Conservation (phyloP, 139 green algal species). For the Asterochloris sp. region DNA sequence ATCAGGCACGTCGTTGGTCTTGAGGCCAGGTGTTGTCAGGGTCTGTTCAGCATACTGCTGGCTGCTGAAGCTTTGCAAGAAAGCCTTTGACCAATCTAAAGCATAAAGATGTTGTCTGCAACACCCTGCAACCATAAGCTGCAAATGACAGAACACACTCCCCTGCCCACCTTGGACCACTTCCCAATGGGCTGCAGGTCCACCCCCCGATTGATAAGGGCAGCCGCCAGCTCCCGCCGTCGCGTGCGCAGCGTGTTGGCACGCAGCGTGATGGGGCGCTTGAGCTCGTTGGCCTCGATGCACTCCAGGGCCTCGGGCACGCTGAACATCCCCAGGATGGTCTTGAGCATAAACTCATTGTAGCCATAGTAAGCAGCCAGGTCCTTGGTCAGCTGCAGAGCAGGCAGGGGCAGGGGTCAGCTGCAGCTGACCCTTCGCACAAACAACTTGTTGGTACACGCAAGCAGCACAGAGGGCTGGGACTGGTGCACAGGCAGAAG, state of each 20-base stretch:
- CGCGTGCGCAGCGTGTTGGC: constrained; percentile 94
- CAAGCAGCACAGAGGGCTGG: background rate
- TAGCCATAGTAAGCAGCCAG: constrained; percentile 93
- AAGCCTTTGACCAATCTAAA: too few species aligned
- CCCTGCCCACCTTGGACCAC: constrained; percentile 87
- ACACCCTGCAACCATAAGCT: too few species aligned
- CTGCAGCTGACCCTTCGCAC: background rate
- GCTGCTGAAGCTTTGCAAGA: too few species aligned
- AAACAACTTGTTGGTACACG: background rate
- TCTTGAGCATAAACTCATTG: constrained; percentile 93
- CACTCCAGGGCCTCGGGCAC: constrained; percentile 76
- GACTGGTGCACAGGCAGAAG: background rate
- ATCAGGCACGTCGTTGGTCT: too few species aligned
- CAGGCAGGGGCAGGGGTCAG: background rate
- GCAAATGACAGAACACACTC: too few species aligned
- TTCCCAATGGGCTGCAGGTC: constrained; percentile 96
- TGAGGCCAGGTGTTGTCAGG: too few species aligned
- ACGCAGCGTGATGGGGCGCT: constrained; percentile 70
- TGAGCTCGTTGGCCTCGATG: constrained; percentile 80
- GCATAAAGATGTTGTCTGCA: too few species aligned
- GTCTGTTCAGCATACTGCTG: too few species aligned
- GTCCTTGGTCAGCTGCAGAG: constrained; percentile 72
- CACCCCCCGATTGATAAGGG: constrained; percentile 95
- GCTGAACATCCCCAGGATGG: constrained; percentile 70
- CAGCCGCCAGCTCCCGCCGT: constrained; percentile 87